Percentiles rank a stretch among this genome's conserved stretches.
Conservation (phyloP, 129 eudicot genomes). For the Kitagawia praeruptora region DNA sequence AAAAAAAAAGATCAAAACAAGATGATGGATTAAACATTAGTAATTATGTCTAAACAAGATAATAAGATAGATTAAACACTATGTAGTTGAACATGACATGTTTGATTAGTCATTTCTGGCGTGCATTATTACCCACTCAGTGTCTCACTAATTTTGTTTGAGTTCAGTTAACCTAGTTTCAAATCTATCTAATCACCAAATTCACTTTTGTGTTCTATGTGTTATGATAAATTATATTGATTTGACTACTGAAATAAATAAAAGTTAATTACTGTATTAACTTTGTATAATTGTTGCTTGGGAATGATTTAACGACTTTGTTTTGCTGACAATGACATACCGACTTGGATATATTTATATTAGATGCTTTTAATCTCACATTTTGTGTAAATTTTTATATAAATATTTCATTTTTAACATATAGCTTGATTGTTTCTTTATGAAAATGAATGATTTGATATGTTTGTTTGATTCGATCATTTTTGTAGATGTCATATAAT, state of each 20-base stretch:
- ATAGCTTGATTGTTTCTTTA: too few species aligned
- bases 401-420: too few species aligned
- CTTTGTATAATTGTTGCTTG: neutral
- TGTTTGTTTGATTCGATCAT: too few species aligned
- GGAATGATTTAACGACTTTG: neutral
- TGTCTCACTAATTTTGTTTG: neutral
- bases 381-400: too few species aligned
- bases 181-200: neutral
- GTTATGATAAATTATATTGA: neutral
- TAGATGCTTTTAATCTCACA: too few species aligned
- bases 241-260: neutral
- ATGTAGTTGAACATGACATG: neutral
- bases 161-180: neutral
- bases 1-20: neutral
- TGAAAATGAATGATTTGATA: too few species aligned
- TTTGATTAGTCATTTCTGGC: neutral
- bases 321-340: neutral
- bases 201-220: neutral
- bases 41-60: neutral
- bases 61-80: neutral
- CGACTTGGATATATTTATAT: neutral
- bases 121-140: neutral
- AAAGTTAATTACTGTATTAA: neutral
- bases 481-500: too few species aligned
- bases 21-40: neutral